These are phyloP conservation scores for Leccinum disarticulatum DNA, from an alignment of 768 basidiomycete species.

Conservation along the genomic window DNA sequence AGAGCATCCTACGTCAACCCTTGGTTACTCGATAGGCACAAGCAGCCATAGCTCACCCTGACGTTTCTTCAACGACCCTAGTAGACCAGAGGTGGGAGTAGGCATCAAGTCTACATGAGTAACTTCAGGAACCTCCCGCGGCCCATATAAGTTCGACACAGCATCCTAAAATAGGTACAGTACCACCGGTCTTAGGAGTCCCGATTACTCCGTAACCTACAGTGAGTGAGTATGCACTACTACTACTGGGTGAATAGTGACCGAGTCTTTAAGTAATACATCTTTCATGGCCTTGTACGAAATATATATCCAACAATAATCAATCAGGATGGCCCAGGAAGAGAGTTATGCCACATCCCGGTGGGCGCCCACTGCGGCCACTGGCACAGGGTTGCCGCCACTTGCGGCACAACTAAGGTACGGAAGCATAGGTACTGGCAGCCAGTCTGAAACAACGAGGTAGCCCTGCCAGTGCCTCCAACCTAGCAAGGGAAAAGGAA, in stretches of 20 bases:
- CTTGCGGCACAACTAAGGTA: conserved; percentile 43
- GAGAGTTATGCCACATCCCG: conserved; percentile 77
- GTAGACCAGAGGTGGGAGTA: conserved; percentile 21
- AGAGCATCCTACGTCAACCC: neutral
- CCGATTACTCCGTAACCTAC: too few species aligned
- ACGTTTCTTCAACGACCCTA: conserved; percentile 19
- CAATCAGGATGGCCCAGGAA: conserved; percentile 58
- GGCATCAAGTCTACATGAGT: conserved; percentile 20
- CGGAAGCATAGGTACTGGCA: conserved; percentile 22
- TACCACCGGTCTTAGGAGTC: too few species aligned
- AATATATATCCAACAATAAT: neutral
- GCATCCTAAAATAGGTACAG: conserved; percentile 36
- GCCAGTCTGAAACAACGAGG: conserved; percentile 81
- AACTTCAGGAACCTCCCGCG: conserved; percentile 3
- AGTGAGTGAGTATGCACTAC: too few species aligned
- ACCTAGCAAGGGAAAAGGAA: conserved; percentile 66
- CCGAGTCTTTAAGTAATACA: too few species aligned
- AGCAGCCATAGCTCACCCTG: conserved; percentile 16
- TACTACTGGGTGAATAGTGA: too few species aligned
- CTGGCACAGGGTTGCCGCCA: conserved; percentile 35
- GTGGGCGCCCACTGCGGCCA: conserved; percentile 50
- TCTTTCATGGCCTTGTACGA: neutral
- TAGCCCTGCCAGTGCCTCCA: conserved; percentile 47
- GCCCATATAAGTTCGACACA: conserved; percentile 1
- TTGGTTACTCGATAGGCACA: neutral